phyloP scores from a whole-genome alignment of 768 basidiomycete genomes.

The Boletus rubroflammeus region DNA sequence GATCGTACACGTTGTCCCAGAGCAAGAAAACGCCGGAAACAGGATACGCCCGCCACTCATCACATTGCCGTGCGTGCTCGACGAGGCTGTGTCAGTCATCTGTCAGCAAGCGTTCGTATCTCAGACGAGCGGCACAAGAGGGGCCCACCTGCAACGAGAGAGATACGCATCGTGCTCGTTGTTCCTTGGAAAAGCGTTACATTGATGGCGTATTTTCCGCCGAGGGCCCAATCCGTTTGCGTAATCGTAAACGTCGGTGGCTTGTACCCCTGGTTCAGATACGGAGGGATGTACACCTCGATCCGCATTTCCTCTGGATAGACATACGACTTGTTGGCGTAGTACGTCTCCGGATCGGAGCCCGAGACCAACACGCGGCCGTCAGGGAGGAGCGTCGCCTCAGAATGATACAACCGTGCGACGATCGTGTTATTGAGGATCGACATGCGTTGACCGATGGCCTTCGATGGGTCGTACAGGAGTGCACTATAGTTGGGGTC shows the following conservation, averaged over 20 bases:
- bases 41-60: conserved; percentile 67
- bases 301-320: conserved; percentile 78
- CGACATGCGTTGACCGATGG: conserved; percentile 59
- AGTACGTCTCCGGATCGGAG: conserved; percentile 61
- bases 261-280: conserved; percentile 58
- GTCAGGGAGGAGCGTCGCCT: conserved; percentile 69
- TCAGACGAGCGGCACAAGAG: background rate
- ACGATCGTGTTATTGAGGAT: conserved; percentile 67
- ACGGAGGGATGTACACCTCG: conserved; percentile 86
- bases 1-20: conserved; percentile 72
- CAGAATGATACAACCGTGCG: conserved; percentile 76
- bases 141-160: conserved; percentile 59
- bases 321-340: conserved; percentile 33
- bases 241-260: conserved; percentile 63
- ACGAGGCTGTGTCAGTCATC: conserved; percentile 40
- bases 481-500: conserved; percentile 63
- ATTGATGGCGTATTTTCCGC: conserved; percentile 50
- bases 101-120: background rate
- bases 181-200: conserved; percentile 40
- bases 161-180: conserved; percentile 51
- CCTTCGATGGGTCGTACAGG: conserved; percentile 64
- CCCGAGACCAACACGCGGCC: conserved; percentile 75
- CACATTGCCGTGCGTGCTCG: conserved; percentile 74
- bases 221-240: conserved; percentile 60
- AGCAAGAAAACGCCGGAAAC: conserved; percentile 69